Evolutionary conservation across 352 stramenopile species (phyloP).

Genomic region (Globisporangium spinosum): DNA sequence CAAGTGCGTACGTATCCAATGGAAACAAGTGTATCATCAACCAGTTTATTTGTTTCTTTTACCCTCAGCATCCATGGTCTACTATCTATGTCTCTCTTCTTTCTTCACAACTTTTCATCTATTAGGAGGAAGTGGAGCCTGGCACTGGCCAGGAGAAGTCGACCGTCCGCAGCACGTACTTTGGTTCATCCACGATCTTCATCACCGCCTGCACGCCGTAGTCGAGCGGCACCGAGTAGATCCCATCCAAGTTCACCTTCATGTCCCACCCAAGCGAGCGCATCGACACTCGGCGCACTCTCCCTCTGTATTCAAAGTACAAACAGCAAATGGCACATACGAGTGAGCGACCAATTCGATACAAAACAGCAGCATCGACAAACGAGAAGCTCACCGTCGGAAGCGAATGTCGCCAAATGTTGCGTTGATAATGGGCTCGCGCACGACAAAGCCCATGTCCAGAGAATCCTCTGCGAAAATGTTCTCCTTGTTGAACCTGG

Average conservation of each 20-base stretch:
- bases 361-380: slow-evolving; percentile 5
- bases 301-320: slow-evolving; percentile 38
- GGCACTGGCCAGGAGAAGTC: slow-evolving; percentile 48
- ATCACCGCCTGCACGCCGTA: slow-evolving; percentile 89
- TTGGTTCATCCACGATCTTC: slow-evolving; percentile 85
- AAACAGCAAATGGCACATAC: not conserved
- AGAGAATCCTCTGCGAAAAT: slow-evolving; percentile 80
- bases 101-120: not conserved
- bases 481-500: slow-evolving; percentile 84
- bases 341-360: not conserved
- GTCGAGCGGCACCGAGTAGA: slow-evolving; percentile 85
- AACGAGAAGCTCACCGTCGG: slow-evolving; percentile 41
- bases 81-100: not conserved
- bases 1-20: slow-evolving; percentile 12
- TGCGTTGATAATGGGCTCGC: slow-evolving; percentile 88
- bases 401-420: slow-evolving; percentile 89
- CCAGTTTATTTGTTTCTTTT: not conserved
- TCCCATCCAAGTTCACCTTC: slow-evolving; percentile 85
- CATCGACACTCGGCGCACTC: slow-evolving; percentile 83
- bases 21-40: slow-evolving; percentile 12
- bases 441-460: slow-evolving; percentile 85
- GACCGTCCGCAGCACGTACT: slow-evolving; percentile 83
- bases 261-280: slow-evolving; percentile 88
- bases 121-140: not conserved
- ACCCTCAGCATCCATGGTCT: not conserved